phyloP scores from a whole-genome alignment of 2,329 filamentous ascomycete species.

The Venturia pyrina region DNA sequence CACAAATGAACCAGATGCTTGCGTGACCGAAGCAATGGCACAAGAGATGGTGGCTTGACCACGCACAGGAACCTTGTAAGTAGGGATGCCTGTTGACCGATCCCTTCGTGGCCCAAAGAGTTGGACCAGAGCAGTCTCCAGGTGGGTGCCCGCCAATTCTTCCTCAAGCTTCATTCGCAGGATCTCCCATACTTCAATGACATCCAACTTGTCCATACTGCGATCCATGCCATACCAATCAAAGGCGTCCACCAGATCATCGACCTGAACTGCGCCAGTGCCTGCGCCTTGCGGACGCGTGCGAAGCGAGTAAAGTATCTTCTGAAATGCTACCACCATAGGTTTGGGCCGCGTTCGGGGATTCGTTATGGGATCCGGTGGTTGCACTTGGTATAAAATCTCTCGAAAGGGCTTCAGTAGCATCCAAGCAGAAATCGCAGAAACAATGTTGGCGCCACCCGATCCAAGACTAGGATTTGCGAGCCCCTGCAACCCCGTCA shows the following conservation, averaged over 20 bases:
- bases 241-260: constrained; percentile 22
- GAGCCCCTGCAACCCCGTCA: constrained; percentile 47
- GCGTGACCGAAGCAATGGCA: constrained; percentile 27
- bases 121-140: constrained; percentile 29
- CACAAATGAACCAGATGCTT: constrained; percentile 16
- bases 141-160: constrained; percentile 38
- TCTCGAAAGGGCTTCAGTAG: constrained; percentile 50
- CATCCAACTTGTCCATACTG: constrained; percentile 35
- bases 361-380: constrained; percentile 36
- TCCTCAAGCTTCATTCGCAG: constrained; percentile 42
- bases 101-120: constrained; percentile 36
- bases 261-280: constrained; percentile 13
- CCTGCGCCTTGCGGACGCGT: constrained; percentile 28
- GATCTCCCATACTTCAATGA: constrained; percentile 46
- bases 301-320: constrained; percentile 41
- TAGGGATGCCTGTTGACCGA: constrained; percentile 22
- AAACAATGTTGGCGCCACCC: constrained; percentile 35
- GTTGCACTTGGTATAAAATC: constrained; percentile 40
- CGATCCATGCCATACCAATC: constrained; percentile 32
- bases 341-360: constrained; percentile 39
- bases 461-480: constrained; percentile 14
- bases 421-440: constrained; percentile 48
- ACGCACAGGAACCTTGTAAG: constrained; percentile 26
- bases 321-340: constrained; percentile 40
- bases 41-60: constrained; percentile 29